Percentiles rank a stretch among this genome's conserved stretches.
phyloP scores from a whole-genome alignment of 495 filamentous ascomycete species.

The Immersiella caudata region DNA sequence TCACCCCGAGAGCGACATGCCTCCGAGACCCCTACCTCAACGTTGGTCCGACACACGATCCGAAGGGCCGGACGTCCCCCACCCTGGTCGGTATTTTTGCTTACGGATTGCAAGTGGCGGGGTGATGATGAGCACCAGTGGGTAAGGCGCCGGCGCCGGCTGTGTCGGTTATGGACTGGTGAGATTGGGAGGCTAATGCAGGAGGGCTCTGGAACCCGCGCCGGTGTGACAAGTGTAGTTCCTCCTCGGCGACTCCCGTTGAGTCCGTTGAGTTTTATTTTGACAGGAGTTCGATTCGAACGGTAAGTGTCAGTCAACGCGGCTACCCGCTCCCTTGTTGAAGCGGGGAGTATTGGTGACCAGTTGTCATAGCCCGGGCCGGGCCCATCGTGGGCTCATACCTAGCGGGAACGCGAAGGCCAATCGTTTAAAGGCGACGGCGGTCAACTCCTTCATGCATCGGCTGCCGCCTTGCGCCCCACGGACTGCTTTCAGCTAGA shows the following conservation, averaged over 20 bases:
- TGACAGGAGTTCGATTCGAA: not conserved
- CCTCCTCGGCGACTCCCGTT: not conserved
- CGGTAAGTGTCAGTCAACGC: not conserved
- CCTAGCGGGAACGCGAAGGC: not conserved
- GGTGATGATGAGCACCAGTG: not conserved
- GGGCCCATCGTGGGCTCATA: not conserved
- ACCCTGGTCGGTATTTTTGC: not conserved
- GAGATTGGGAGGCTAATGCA: not conserved
- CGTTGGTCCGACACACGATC: not conserved
- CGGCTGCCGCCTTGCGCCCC: not conserved
- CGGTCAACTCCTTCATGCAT: not conserved
- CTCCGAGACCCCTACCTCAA: not conserved
- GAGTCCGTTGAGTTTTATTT: not conserved
- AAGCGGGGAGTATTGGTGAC: not conserved
- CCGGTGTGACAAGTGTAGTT: not conserved
- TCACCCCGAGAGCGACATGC: conserved; percentile 1
- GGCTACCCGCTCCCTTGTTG: not conserved
- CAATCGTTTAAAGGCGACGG: not conserved
- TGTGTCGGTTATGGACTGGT: not conserved
- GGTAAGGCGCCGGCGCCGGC: not conserved
- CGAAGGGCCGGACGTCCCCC: not conserved
- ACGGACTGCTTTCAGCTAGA: conserved; percentile 17
- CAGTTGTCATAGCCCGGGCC: not conserved
- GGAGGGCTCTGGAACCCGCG: not conserved
- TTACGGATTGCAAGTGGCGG: not conserved